A percentile compares a stretch with the other conserved stretches of the same genome.
Evolutionary conservation across 2,329 filamentous ascomycete genomes (phyloP).

Genomic region (Xylaria polymorpha): DNA sequence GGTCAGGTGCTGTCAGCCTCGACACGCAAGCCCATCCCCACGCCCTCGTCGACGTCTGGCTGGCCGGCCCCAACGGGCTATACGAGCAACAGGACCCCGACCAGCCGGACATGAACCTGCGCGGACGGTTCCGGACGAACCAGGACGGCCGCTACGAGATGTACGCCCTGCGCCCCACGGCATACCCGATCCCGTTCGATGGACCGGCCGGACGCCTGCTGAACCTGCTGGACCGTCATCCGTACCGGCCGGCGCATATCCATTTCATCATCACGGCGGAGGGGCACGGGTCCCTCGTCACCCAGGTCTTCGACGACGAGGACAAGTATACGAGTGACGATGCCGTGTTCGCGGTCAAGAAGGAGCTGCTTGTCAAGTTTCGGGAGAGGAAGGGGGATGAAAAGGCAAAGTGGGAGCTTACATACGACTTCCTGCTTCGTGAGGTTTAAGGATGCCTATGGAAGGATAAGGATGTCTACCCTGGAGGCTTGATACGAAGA

Average conservation of each 20-base stretch:
- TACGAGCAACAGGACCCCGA: conserved; percentile 79
- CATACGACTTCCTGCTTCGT: conserved; percentile 64
- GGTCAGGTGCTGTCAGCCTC: conserved; percentile 64
- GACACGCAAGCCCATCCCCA: conserved; percentile 72
- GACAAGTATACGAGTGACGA: conserved; percentile 69
- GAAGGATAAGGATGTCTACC: neutral
- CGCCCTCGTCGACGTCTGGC: conserved; percentile 81
- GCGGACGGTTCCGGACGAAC: conserved; percentile 77
- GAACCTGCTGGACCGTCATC: conserved; percentile 64
- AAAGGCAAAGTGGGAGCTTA: conserved; percentile 68
- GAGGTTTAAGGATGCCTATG: conserved; percentile 7
- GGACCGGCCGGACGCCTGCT: conserved; percentile 67
- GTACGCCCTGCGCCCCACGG: conserved; percentile 70
- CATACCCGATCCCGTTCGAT: conserved; percentile 63
- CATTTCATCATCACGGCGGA: conserved; percentile 63
- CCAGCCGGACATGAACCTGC: conserved; percentile 78
- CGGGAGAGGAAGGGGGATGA: conserved; percentile 50
- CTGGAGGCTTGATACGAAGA: neutral
- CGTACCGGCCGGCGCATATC: conserved; percentile 69
- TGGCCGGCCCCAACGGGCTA: conserved; percentile 77
- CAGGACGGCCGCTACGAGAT: conserved; percentile 71
- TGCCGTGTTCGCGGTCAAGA: conserved; percentile 66
- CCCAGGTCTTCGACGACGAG: conserved; percentile 78
- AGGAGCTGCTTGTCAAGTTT: conserved; percentile 60
- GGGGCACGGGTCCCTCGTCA: conserved; percentile 66